Base-by-base conservation (phyloP, 306 rosid species). In the Cotoneaster glaucophyllus region DNA sequence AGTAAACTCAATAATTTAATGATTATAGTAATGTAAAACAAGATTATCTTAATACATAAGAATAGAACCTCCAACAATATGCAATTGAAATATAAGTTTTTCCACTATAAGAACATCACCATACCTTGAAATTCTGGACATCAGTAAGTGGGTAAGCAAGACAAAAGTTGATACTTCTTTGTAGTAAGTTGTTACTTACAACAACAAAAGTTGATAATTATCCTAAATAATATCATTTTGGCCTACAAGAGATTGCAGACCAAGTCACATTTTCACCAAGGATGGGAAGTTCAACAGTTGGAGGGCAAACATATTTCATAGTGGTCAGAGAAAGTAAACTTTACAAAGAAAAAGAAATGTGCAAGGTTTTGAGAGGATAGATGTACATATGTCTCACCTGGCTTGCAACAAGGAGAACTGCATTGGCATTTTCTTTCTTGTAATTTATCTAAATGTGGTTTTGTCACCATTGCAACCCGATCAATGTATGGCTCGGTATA, bases 71-170 rank as follows among this genome's bases (percentile, higher is more conserved):
- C 48, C 43, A 50, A 77, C 15, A 63, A 58, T 21, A 10, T 48
- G 54, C 8, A 71, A 62, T 45, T 39, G 73, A 58, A 24, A 71
- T 48, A 64, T n/a, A 52, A 76, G 52, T 76, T 76, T 45, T 59
- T 53, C 66, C 71, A 70, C 58, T 58, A 39, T 58, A 73, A 63
- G 37, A 44, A 82, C 73, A 74, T 14, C 74, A 43, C 10, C 79
- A 54, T 75, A 87, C 98, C 90, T 87, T 89, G 63, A 90, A 76
- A 61, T 88, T 85, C 61, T 86, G 84, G 77, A 88, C 86, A 87
- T 89, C 96, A 59, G 85, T 78, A 61, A 85, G 90, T 71, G 98
- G 98, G 78, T 92, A 90, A 62, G 97, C 97, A 75, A 95, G 93
- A 86, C 26, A 25, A 25, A 25, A 25, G 26, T 25, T 25, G 26